Percentiles rank a stretch among this genome's conserved stretches.
Conservation (phyloP, 176 grass and related monocot species). For the Eleusine indica region DNA sequence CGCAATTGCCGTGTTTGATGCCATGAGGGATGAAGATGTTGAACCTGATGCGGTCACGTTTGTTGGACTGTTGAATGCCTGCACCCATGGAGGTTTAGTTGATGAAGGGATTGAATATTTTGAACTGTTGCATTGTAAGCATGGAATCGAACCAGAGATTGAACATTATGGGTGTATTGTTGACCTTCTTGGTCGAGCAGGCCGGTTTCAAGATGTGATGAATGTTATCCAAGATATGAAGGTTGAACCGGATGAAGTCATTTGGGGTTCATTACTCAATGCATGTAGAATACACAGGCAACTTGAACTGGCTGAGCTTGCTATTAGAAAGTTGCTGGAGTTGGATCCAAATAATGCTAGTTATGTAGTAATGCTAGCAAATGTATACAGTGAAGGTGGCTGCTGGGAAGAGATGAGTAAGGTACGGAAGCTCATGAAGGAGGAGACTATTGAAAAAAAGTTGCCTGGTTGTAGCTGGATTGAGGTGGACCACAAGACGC, state of each 20-base stretch:
- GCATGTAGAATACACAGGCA: conserved; percentile 66
- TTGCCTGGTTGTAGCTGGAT: conserved; percentile 81
- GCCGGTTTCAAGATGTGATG: conserved; percentile 66
- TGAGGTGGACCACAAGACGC: conserved; percentile 59
- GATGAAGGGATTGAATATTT: conserved; percentile 71
- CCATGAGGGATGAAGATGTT: conserved; percentile 50
- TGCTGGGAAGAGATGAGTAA: conserved; percentile 74
- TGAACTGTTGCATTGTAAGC: conserved; percentile 49
- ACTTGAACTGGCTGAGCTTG: conserved; percentile 60
- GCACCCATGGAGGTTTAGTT: conserved; percentile 74
- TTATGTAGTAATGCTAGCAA: conserved; percentile 78
- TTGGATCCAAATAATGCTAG: conserved; percentile 63
- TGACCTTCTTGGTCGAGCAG: conserved; percentile 78
- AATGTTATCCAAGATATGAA: conserved; percentile 66
- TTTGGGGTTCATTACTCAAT: conserved; percentile 80
- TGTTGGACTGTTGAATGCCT: conserved; percentile 74
- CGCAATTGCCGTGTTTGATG: conserved; percentile 50
- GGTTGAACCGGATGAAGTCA: conserved; percentile 64
- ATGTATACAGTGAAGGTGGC: conserved; percentile 79
- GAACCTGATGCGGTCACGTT: conserved; percentile 79
- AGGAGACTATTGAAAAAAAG: conserved; percentile 60
- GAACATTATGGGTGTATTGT: conserved; percentile 84
- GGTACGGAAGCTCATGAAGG: conserved; percentile 53
- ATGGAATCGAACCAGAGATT: conserved; percentile 63
- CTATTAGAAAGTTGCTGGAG: conserved; percentile 57